Evolutionary conservation across 306 rosid species (phyloP).

Genomic region (Ceratonia siliqua): DNA sequence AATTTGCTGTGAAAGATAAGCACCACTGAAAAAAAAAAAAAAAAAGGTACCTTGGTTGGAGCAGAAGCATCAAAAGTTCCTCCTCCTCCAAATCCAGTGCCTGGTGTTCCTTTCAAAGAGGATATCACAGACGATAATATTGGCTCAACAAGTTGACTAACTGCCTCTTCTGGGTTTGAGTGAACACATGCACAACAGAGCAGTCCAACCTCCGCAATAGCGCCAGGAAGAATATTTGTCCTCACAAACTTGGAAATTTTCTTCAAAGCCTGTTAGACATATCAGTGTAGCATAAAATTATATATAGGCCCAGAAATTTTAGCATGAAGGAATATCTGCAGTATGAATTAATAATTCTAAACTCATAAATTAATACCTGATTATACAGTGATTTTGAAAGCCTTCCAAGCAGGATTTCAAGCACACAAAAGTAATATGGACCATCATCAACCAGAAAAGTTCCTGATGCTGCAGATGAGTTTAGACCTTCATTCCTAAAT

Average conservation of each 20-base stretch:
- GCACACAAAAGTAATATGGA: constrained; percentile 93
- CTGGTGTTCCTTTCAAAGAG: constrained; percentile 78
- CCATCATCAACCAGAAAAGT: constrained; percentile 97
- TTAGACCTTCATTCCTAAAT: constrained; percentile 88
- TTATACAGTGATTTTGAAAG: constrained; percentile 74
- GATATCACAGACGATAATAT: constrained; percentile 74
- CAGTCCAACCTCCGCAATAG: constrained; percentile 96
- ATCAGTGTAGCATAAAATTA: constrained; percentile 31
- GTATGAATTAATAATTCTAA: constrained; percentile 8
- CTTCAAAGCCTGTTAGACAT: constrained; percentile 76
- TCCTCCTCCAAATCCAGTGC: constrained; percentile 87
- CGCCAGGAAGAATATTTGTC: constrained; percentile 98
- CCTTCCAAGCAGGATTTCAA: constrained; percentile 93
- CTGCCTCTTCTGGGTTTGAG: constrained; percentile 91
- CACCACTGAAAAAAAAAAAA: constrained; percentile 22
- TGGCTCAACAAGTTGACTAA: constrained; percentile 83
- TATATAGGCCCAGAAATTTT: constrained; percentile 17
- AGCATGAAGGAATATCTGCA: not conserved
- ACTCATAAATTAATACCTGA: constrained; percentile 62
- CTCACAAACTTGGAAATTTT: constrained; percentile 91
- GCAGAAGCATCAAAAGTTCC: constrained; percentile 53
- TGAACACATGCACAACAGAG: constrained; percentile 97
- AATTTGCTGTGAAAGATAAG: constrained; percentile 28
- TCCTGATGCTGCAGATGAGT: constrained; percentile 85
- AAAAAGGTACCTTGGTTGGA: constrained; percentile 62